Conservation (phyloP, 1,139 yeast species). For the Nakaseomyces delphensis region DNA sequence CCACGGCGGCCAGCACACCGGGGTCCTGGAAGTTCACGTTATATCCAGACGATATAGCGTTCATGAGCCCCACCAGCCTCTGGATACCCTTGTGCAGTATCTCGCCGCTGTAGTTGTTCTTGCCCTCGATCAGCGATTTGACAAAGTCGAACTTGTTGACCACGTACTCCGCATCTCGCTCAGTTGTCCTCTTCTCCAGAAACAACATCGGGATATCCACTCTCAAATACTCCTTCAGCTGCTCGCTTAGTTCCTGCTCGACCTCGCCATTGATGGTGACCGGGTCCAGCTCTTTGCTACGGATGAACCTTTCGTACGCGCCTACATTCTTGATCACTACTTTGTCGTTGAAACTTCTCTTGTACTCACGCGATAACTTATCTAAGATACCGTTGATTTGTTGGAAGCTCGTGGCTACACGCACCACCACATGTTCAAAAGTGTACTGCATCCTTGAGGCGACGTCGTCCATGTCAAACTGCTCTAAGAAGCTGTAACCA, state of each 20-base stretch:
- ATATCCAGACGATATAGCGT: constrained; percentile 40
- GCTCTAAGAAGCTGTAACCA: constrained; percentile 18
- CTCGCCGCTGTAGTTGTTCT: constrained; percentile 13
- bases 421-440: constrained; percentile 18
- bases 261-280: constrained; percentile 17
- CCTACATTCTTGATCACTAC: constrained; percentile 30
- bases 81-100: constrained; percentile 15
- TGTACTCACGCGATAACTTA: constrained; percentile 27
- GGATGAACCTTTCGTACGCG: constrained; percentile 12
- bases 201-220: constrained; percentile 28
- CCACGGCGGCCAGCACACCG: constrained; percentile 70
- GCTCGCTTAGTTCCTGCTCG: constrained; percentile 24
- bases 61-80: constrained; percentile 18
- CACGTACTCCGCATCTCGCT: constrained; percentile 20
- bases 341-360: constrained; percentile 32
- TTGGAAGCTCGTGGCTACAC: constrained; percentile 20
- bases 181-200: constrained; percentile 20
- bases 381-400: constrained; percentile 24
- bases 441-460: constrained; percentile 13
- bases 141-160: constrained; percentile 27
- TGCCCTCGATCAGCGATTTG: constrained; percentile 19
- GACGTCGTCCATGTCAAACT: constrained; percentile 16
- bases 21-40: constrained; percentile 88
- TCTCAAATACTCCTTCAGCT: constrained; percentile 20
- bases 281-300: constrained; percentile 10